phyloP scores from a whole-genome alignment of 192 early-diverging fungal species.

The Umbelopsis sp. region DNA sequence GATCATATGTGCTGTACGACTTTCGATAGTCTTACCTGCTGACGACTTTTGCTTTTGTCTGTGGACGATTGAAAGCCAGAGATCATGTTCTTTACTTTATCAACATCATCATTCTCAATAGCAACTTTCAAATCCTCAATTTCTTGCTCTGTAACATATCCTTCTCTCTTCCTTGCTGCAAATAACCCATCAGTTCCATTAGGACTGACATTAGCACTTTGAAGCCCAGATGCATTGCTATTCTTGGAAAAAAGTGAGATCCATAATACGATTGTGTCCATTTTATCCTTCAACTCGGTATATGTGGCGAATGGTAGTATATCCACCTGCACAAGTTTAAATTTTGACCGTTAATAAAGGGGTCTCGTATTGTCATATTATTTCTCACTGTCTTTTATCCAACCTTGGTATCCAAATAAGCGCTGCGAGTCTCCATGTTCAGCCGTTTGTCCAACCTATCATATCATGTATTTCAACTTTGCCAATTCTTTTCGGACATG shows the following conservation, averaged over 20 bases:
- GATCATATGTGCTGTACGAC: too few relatives aligned
- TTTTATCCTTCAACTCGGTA: conserved; percentile 2
- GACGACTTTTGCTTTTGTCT: not conserved
- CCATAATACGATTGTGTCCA: not conserved
- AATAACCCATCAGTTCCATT: not conserved
- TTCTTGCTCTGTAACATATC: conserved; percentile 28
- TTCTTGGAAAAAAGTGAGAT: not conserved
- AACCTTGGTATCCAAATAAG: conserved; percentile 56
- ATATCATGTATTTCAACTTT: conserved; percentile 5
- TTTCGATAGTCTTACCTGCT: not conserved
- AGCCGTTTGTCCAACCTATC: conserved; percentile 55
- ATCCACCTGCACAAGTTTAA: conserved; percentile 27
- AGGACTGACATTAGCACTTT: not conserved
- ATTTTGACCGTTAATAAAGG: not conserved
- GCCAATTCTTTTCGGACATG: not conserved
- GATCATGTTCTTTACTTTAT: conserved; percentile 7
- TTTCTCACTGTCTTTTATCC: too few relatives aligned
- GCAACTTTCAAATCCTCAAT: conserved; percentile 37
- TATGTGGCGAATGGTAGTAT: conserved; percentile 46
- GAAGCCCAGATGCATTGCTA: not conserved
- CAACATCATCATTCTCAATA: conserved; percentile 43
- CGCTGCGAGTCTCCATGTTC: conserved; percentile 34
- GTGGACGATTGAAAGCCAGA: not conserved
- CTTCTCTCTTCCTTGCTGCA: not conserved
- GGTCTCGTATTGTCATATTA: not conserved